A percentile compares a stretch with the other conserved stretches of the same genome.
phyloP scores from a whole-genome alignment of 352 stramenopile genomes.

The Phytopythium mirpurense region DNA sequence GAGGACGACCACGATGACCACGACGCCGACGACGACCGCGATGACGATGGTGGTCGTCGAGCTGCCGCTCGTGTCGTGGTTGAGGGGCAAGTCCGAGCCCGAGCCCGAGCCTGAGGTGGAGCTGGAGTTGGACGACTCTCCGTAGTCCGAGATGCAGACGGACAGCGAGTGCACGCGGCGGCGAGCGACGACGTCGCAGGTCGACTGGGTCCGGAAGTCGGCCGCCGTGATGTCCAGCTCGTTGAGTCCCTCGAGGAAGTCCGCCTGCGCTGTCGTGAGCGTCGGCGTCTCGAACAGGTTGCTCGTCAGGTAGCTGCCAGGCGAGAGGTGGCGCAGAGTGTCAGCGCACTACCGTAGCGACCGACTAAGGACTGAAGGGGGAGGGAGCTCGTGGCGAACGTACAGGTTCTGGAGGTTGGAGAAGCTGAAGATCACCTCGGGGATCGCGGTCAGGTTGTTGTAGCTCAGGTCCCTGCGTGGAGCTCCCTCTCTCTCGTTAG shows the following conservation, averaged over 20 bases:
- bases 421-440: slow-evolving; percentile 19
- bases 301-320: slow-evolving; percentile 8
- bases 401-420: slow-evolving; percentile 15
- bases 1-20: slow-evolving; percentile 11
- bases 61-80: background rate
- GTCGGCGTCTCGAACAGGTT: slow-evolving; percentile 17
- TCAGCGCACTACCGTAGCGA: too few species aligned
- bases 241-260: slow-evolving; percentile 15
- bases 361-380: too few species aligned
- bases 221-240: slow-evolving; percentile 13
- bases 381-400: background rate
- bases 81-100: too few species aligned
- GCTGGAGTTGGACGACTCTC: background rate
- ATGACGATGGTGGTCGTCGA: slow-evolving; percentile 13
- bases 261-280: slow-evolving; percentile 14
- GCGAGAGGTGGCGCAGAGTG: too few species aligned
- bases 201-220: slow-evolving; percentile 14
- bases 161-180: slow-evolving; percentile 10
- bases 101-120: background rate
- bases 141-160: slow-evolving; percentile 15
- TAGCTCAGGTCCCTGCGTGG: slow-evolving; percentile 13
- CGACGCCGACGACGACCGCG: slow-evolving; percentile 10
- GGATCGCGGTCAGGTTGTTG: slow-evolving; percentile 27
- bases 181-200: slow-evolving; percentile 10
- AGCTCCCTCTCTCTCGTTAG: too few species aligned